Conservation (phyloP, 441 rosid genomes). For the Sinapis alba region DNA sequence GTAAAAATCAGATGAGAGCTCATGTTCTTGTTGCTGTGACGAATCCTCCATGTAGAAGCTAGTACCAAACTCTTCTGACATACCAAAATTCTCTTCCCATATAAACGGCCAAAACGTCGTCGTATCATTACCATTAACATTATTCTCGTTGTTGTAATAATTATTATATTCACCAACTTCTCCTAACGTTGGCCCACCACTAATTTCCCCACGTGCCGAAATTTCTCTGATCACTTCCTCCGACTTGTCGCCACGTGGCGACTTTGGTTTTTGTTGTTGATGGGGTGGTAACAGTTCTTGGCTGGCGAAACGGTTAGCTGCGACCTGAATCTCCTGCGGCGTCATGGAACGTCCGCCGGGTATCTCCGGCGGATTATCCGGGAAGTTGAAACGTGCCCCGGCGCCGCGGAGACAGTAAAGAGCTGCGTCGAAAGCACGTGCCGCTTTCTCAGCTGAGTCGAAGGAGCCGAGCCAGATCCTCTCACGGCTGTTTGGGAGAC, state of each 20-base stretch:
- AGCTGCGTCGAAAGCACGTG: background rate
- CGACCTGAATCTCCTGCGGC: background rate
- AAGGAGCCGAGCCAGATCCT: conserved; percentile 89
- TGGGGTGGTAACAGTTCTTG: background rate
- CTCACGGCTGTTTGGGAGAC: conserved; percentile 90
- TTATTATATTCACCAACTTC: background rate
- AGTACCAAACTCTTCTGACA: conserved; percentile 11
- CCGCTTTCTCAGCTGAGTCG: conserved; percentile 59
- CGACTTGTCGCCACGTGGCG: background rate
- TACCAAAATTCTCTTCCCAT: conserved; percentile 33
- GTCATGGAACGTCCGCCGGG: background rate
- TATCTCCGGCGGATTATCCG: background rate
- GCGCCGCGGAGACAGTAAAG: background rate
- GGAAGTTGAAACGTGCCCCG: background rate
- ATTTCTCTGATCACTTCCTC: background rate
- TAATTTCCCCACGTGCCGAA: conserved; percentile 27
- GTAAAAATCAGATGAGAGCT: conserved; percentile 42
- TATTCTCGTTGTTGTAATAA: background rate
- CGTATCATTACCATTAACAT: conserved; percentile 2
- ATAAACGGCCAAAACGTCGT: conserved; percentile 24
- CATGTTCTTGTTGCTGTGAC: conserved; percentile 18
- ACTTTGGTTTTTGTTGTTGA: background rate
- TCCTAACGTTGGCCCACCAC: background rate
- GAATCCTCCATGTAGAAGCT: conserved; percentile 21
- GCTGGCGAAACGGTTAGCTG: background rate